Evolutionary conservation across 2,329 filamentous ascomycete species (phyloP).

Genomic region (Fusarium subtropicale): DNA sequence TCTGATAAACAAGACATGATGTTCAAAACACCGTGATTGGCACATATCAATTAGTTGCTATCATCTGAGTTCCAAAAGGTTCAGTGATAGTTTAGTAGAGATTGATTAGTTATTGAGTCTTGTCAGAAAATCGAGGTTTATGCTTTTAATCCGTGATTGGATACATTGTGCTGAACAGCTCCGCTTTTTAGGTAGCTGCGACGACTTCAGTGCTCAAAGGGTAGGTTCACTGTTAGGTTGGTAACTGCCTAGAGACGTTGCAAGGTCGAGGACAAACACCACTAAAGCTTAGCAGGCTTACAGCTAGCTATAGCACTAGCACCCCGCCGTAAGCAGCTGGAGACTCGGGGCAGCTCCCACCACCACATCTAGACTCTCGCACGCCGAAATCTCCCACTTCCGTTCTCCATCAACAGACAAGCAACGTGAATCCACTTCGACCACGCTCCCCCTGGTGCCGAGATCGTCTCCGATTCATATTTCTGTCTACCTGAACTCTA

Average conservation of each 20-base stretch:
- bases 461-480: conserved; percentile 33
- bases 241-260: background rate
- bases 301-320: conserved; percentile 13
- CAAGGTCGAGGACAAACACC: conserved; percentile 7
- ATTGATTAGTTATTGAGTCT: background rate
- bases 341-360: background rate
- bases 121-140: background rate
- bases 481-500: conserved; percentile 10
- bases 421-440: conserved; percentile 36
- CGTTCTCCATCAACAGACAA: conserved; percentile 26
- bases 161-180: background rate
- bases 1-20: conserved; percentile 5
- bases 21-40: conserved; percentile 11
- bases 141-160: conserved; percentile 3
- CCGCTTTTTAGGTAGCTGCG: conserved; percentile 14
- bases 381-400: conserved; percentile 33
- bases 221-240: conserved; percentile 9
- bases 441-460: conserved; percentile 37
- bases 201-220: conserved; percentile 9
- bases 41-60: conserved; percentile 1
- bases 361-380: conserved; percentile 16
- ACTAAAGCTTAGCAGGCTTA: conserved; percentile 17
- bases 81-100: background rate
- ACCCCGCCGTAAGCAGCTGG: conserved; percentile 6
- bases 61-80: background rate